These are phyloP conservation scores for Edaphochlamys debaryana DNA, from an alignment of 139 green algal species.

Conservation along the genomic window DNA sequence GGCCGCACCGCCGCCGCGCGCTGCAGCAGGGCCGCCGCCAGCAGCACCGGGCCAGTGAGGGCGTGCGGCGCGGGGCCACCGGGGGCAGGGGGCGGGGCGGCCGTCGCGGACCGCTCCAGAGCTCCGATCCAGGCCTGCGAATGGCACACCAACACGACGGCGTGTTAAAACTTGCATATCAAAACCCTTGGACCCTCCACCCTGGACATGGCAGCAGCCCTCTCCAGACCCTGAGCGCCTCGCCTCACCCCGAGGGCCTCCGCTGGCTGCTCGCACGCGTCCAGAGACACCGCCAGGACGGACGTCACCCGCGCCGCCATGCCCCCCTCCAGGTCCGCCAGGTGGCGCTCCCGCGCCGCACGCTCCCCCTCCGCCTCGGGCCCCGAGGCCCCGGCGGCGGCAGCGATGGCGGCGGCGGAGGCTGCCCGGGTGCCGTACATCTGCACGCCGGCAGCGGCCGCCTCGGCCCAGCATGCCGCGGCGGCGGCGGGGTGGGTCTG, in stretches of 20 bases:
- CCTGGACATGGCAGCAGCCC: too few relatives aligned
- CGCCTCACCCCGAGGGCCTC: too few relatives aligned
- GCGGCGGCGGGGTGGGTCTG: slow-evolving; percentile 23
- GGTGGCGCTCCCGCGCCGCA: too few relatives aligned
- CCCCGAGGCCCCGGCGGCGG: too few relatives aligned
- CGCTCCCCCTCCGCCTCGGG: too few relatives aligned
- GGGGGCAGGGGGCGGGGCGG: too few relatives aligned
- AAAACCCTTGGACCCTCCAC: too few relatives aligned
- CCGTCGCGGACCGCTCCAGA: neutral
- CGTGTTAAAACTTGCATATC: too few relatives aligned
- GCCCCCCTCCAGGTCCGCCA: neutral
- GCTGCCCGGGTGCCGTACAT: slow-evolving; percentile 4
- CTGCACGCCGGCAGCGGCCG: neutral
- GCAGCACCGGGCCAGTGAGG: neutral
- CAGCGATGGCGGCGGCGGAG: neutral
- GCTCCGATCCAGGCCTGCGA: neutral
- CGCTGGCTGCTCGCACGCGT: neutral
- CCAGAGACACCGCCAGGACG: slow-evolving; percentile 16
- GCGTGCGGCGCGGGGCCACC: neutral
- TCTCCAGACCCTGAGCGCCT: too few relatives aligned
- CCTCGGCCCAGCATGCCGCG: slow-evolving; percentile 14
- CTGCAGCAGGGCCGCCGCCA: slow-evolving; percentile 33
- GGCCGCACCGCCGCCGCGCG: slow-evolving; percentile 8
- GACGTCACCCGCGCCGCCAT: slow-evolving; percentile 1
- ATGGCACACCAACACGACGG: too few relatives aligned